Percentiles rank a stretch among this genome's conserved stretches.
Evolutionary conservation across 1,284 basidiomycete species (phyloP).

Genomic region (Leccinum pachyderme): DNA sequence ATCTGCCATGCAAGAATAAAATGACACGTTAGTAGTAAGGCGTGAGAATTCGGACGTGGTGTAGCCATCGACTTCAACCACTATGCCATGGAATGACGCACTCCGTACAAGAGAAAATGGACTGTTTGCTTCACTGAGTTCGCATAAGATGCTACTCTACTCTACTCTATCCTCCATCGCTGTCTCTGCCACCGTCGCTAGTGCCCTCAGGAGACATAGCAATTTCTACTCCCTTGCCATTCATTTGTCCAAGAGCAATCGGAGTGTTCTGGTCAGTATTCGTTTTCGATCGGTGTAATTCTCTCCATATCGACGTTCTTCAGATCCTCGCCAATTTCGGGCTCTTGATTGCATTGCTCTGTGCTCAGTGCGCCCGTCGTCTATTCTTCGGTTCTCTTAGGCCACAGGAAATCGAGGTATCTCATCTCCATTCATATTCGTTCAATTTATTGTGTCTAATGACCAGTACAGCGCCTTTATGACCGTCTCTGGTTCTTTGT

Average conservation of each 20-base stretch:
- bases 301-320: neutral
- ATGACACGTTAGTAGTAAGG: neutral
- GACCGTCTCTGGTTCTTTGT: conserved; percentile 97
- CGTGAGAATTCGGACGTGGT: neutral
- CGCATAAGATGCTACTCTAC: conserved; percentile 71
- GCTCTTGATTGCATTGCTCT: conserved; percentile 73
- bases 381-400: conserved; percentile 92
- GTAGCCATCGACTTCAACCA: neutral
- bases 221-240: conserved; percentile 96
- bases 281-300: neutral
- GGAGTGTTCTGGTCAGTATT: conserved; percentile 76
- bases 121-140: conserved; percentile 49
- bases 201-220: conserved; percentile 80
- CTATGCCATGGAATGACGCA: conserved; percentile 34
- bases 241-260: conserved; percentile 88
- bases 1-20: neutral
- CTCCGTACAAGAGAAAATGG: conserved; percentile 41
- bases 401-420: conserved; percentile 88
- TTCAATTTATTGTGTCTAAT: conserved; percentile 4
- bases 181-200: conserved; percentile 68
- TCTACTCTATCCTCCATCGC: conserved; percentile 66
- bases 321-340: conserved; percentile 94
- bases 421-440: conserved; percentile 21
- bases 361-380: conserved; percentile 77
- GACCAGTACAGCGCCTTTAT: conserved; percentile 72